phyloP scores from a whole-genome alignment of 2,329 filamentous ascomycete genomes.

The Trichoderma brevicompactum region DNA sequence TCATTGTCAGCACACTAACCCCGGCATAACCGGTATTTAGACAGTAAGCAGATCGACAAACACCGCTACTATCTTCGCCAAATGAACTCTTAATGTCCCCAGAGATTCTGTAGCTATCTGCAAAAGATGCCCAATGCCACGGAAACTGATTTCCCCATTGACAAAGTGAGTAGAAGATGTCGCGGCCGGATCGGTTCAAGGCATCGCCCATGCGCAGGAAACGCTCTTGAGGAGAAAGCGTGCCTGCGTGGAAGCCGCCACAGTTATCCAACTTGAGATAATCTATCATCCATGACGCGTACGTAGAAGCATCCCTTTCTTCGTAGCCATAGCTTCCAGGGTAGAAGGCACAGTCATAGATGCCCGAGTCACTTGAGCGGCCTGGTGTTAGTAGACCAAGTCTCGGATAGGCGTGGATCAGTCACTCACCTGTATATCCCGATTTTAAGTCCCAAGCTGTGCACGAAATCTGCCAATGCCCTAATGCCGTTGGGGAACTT shows the following conservation, averaged over 20 bases:
- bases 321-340: background rate
- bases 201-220: background rate
- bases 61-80: background rate
- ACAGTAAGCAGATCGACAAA: background rate
- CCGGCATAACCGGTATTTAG: constrained; percentile 3
- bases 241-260: background rate
- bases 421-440: background rate
- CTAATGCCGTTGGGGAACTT: constrained; percentile 4
- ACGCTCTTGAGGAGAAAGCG: background rate
- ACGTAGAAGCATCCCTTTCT: background rate
- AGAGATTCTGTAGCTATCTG: constrained; percentile 5
- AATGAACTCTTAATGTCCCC: constrained; percentile 2
- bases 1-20: background rate
- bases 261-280: background rate
- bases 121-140: background rate
- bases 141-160: constrained; percentile 6
- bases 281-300: background rate
- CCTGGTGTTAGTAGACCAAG: background rate
- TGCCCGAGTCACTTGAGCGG: background rate
- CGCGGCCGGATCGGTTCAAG: background rate
- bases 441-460: background rate
- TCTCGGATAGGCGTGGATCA: background rate
- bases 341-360: background rate
- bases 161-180: background rate
- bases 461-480: background rate